Base-by-base conservation (phyloP, 2,329 filamentous ascomycete genomes). In the Claviceps sp. region DNA sequence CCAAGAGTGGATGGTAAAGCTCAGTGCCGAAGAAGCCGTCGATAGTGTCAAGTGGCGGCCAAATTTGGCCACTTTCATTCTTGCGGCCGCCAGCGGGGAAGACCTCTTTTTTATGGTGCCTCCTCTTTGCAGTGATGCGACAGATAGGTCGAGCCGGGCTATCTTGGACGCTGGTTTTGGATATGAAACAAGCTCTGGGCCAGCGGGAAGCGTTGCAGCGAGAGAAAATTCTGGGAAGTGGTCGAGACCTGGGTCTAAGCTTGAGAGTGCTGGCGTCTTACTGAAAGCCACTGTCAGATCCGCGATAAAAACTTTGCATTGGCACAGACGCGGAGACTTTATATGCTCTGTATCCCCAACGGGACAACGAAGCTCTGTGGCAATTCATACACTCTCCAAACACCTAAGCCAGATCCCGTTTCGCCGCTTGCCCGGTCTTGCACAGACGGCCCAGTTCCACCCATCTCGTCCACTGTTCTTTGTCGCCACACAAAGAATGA, bases 331-430 rank as follows among this genome's bases (percentile, higher is more conserved):
- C 55, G 93, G 93, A 60, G 91, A 97, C 66, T 96, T 96, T 72
- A 85, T 98, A 63, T 85, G 88, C 59, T 94, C 90, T 1, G 89
- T 96, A 22, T 94, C 89, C 48, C 89, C 93, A 1, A 77, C 79
- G 13, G 86, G 86, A 37, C 82, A 87, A 63, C 78, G 80, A 59
- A 84, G 80, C 62, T 88, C 93, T 4, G 88, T 98, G 50, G 85
- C 89, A 51, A 95, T 98, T 56, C 93, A 98, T 71, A 96, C 91
- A 0, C 74, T 98, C 55, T 93, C 87, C 53, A 95, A 95, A 68
- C 93, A 98, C 70, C 78, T 91, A 46, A 96, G 89, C 2, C 93
- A 98, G 68, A 84, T 93, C 57, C 94, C 93, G 26, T 97, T 98
- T 81, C 85, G 88, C 55, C 77, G 76, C 51, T 68, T 80, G 34